Percentiles rank a stretch among this genome's conserved stretches.
Conservation (phyloP, 176 grass and related monocot species). For the Tuctoria greenei region DNA sequence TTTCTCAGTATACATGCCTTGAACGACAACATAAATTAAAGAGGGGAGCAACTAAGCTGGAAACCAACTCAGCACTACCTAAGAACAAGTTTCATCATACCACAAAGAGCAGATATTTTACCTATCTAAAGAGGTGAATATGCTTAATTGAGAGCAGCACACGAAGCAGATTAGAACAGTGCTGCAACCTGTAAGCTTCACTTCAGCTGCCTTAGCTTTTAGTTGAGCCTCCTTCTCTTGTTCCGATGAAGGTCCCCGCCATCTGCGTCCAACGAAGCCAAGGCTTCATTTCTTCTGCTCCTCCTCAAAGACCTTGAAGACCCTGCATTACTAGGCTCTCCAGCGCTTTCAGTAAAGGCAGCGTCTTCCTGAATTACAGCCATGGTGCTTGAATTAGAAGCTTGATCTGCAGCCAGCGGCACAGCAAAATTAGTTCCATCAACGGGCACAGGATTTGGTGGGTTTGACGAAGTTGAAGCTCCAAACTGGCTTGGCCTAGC, state of each 20-base stretch:
- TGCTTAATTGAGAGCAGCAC: constrained; percentile 28
- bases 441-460: constrained; percentile 45
- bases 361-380: constrained; percentile 92
- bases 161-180: constrained; percentile 16
- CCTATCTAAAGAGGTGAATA: constrained; percentile 28
- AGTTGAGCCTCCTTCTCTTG: constrained; percentile 87
- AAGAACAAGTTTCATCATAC: constrained; percentile 37
- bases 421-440: constrained; percentile 43
- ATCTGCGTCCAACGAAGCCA: constrained; percentile 82
- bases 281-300: constrained; percentile 56
- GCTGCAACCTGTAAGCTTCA: constrained; percentile 29
- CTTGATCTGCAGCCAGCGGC: constrained; percentile 68
- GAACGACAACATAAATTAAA: constrained; percentile 30
- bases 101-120: constrained; percentile 40
- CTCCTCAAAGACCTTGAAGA: constrained; percentile 82
- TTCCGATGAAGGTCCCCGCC: constrained; percentile 62
- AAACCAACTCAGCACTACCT: constrained; percentile 33
- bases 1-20: constrained; percentile 45
- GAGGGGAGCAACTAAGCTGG: constrained; percentile 33
- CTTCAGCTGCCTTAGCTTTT: constrained; percentile 53
- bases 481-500: constrained; percentile 55
- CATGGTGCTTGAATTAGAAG: constrained; percentile 95
- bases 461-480: constrained; percentile 68
- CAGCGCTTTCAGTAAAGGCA: constrained; percentile 47
- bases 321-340: constrained; percentile 68